Percentiles rank a stretch among this genome's conserved stretches.
phyloP scores from a whole-genome alignment of 2,329 filamentous ascomycete genomes.

The Phialophora macrospora region DNA sequence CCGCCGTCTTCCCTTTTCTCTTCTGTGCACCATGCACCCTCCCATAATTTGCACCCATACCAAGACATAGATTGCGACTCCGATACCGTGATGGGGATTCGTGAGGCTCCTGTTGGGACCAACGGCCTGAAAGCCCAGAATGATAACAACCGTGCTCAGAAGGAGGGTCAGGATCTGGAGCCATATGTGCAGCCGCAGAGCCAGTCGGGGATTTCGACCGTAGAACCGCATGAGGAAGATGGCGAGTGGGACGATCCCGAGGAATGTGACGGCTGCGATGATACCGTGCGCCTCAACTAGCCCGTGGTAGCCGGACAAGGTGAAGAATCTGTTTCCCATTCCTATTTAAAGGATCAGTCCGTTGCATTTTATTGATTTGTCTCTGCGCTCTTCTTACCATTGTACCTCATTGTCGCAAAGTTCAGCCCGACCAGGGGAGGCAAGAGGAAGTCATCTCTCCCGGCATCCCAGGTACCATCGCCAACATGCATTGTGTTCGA shows the following conservation, averaged over 20 bases:
- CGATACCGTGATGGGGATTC: slow-evolving; percentile 71
- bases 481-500: slow-evolving; percentile 67
- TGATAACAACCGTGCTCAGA: slow-evolving; percentile 65
- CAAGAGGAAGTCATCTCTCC: slow-evolving; percentile 66
- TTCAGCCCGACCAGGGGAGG: slow-evolving; percentile 69
- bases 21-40: slow-evolving; percentile 62
- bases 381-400: slow-evolving; percentile 54
- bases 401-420: slow-evolving; percentile 70
- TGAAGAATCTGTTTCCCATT: slow-evolving; percentile 69
- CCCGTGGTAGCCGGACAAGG: slow-evolving; percentile 62
- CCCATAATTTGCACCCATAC: slow-evolving; percentile 64
- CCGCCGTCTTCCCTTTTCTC: slow-evolving; percentile 58
- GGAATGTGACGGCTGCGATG: slow-evolving; percentile 65
- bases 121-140: slow-evolving; percentile 68
- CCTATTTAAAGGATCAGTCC: slow-evolving; percentile 49
- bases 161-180: slow-evolving; percentile 65
- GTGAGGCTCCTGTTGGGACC: slow-evolving; percentile 64
- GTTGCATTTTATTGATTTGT: neutral
- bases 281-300: slow-evolving; percentile 66
- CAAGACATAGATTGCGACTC: slow-evolving; percentile 66
- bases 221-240: slow-evolving; percentile 67
- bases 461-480: slow-evolving; percentile 69
- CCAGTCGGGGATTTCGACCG: slow-evolving; percentile 59
- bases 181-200: slow-evolving; percentile 66
- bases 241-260: slow-evolving; percentile 63